Evolutionary conservation across 805 yeast genomes (phyloP).

Genomic region (Kodamaea kakaduensis): DNA sequence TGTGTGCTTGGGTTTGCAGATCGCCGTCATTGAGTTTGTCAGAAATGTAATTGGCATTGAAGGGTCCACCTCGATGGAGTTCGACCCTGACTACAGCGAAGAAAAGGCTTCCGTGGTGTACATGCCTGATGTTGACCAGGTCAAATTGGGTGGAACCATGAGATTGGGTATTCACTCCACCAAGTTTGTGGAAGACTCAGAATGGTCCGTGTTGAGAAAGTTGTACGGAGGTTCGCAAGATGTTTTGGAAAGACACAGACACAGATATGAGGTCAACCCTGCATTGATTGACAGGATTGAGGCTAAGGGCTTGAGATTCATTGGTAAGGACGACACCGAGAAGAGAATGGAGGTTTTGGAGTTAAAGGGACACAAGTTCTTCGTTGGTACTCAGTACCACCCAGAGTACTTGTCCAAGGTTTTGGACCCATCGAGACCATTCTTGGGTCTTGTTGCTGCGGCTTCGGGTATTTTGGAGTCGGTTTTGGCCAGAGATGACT

Average conservation of each 20-base stretch:
- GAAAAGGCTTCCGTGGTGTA: conserved; percentile 77
- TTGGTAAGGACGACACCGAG: conserved; percentile 88
- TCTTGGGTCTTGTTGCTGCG: conserved; percentile 94
- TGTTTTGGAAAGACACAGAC: conserved; percentile 94
- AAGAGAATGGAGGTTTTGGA: conserved; percentile 94
- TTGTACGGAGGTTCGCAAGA: conserved; percentile 68
- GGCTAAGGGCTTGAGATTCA: conserved; percentile 74
- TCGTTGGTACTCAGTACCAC: conserved; percentile 94
- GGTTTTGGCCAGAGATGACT: conserved; percentile 47
- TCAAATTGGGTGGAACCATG: conserved; percentile 98
- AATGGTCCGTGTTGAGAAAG: conserved; percentile 66
- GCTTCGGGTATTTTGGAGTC: conserved; percentile 76
- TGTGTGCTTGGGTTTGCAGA: conserved; percentile 94
- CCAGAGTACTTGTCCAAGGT: conserved; percentile 98
- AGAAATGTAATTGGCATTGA: conserved; percentile 70
- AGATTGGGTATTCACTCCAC: conserved; percentile 94
- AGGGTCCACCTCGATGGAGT: conserved; percentile 78
- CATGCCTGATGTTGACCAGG: conserved; percentile 98
- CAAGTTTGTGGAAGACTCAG: conserved; percentile 63
- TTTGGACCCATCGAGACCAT: conserved; percentile 93
- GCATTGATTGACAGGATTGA: conserved; percentile 68
- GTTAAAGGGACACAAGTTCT: conserved; percentile 81
- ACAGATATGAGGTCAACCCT: conserved; percentile 96
- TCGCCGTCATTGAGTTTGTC: conserved; percentile 91
- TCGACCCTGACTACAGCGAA: conserved; percentile 58